Evolutionary conservation across 106 monocot species (phyloP).

Genomic region (Xerophyta viscosa): DNA sequence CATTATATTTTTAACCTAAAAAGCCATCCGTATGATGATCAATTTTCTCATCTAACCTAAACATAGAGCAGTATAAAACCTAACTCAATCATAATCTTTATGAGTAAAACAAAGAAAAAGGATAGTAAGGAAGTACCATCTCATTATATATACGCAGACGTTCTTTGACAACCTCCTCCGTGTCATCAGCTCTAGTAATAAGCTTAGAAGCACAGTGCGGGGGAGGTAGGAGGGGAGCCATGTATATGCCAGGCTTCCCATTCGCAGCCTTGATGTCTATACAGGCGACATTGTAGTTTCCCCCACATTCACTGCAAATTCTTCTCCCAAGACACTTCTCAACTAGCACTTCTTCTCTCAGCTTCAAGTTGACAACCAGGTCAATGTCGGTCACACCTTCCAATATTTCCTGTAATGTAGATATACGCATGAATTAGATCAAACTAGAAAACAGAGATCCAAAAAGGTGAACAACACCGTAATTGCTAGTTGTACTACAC

Average conservation of each 20-base stretch:
- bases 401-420: slow-evolving; percentile 56
- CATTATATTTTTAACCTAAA: too few species aligned
- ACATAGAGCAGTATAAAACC: too few species aligned
- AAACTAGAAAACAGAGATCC: too few species aligned
- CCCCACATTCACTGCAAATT: slow-evolving; percentile 76
- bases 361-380: slow-evolving; percentile 64
- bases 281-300: slow-evolving; percentile 65
- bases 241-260: slow-evolving; percentile 58
- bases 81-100: too few species aligned
- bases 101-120: background rate
- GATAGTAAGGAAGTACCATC: slow-evolving; percentile 26
- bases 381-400: slow-evolving; percentile 75
- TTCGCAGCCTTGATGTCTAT: slow-evolving; percentile 64
- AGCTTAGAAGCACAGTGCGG: slow-evolving; percentile 48
- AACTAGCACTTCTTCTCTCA: slow-evolving; percentile 62
- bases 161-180: slow-evolving; percentile 78
- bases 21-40: too few species aligned
- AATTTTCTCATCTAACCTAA: too few species aligned
- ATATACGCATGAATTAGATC: background rate
- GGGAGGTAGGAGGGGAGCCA: slow-evolving; percentile 83
- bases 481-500: too few species aligned
- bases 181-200: slow-evolving; percentile 65
- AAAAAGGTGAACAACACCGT: too few species aligned
- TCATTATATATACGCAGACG: slow-evolving; percentile 62
- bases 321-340: slow-evolving; percentile 86